Evolutionary conservation across 2,329 filamentous ascomycete species (phyloP), one percentile per base, ranked within the genome.

Genomic region (Ophidiomyces ophidiicola): DNA sequence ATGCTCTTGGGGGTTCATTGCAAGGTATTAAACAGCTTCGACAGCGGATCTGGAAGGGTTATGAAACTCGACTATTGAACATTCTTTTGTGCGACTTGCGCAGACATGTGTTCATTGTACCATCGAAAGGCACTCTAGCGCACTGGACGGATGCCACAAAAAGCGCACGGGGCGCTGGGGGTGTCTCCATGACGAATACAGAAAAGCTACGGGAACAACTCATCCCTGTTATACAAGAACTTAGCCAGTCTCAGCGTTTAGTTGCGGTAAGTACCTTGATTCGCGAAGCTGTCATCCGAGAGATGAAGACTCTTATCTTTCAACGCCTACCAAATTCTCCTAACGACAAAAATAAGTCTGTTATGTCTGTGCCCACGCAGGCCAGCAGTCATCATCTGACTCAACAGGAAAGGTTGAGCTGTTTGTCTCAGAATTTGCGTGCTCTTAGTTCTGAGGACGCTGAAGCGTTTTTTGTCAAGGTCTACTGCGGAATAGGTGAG

Each of bases 311-410:
- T 23, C 67, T 96, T 32, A 87, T 96, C 35, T 75, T 85, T 38
- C 75, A 77, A 43, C 81, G 87, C 15, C 68, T 98, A 29, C 90
- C 90, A 0, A 93, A 85, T 53, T 93, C 88, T 8, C 88, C 77
- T 50, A 90, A 96, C 44, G 88, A 94, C 48, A 88, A 96, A 55
- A 83, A 80, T 44, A 83, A 88, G 56, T 93, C 85, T 1, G 80
- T 88, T 66, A 78, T 87, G 60, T 86, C 87, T 1, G 72, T 78
- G 0, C 92, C 86, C 3, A 94, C 87, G 1, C 67, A 76, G 39
- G 72, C 73, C 44, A 74, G 76, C 31, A 78, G 78, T 20, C 74
- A 74, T 42, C 73, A 76, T 46, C 64, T 78, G 30, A 81, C 76
- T 14, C 81, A 84, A 50, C 82, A 92, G 53, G 86, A 96, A 48